Conservation (phyloP, 495 filamentous ascomycete genomes). For the Lasiosphaeriaceae sp. region DNA sequence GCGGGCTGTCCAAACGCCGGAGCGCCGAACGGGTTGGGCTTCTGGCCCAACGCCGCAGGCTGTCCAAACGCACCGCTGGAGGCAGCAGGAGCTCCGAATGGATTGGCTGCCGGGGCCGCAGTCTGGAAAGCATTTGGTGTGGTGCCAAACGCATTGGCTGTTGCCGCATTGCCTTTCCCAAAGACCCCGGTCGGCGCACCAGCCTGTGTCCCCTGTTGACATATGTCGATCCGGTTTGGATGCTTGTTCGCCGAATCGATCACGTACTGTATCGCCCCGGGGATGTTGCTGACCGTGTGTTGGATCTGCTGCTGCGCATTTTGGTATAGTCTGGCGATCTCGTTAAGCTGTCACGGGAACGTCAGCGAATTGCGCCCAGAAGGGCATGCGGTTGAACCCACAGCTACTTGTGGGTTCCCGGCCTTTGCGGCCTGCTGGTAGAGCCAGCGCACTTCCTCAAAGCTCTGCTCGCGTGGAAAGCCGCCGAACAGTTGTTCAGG, state of each 20-base stretch:
- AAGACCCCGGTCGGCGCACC: conserved; percentile 29
- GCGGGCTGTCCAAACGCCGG: conserved; percentile 42
- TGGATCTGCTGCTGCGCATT: conserved; percentile 67
- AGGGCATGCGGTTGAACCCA: conserved; percentile 27
- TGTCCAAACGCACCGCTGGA: conserved; percentile 39
- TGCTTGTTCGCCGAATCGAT: conserved; percentile 65
- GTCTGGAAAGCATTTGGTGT: conserved; percentile 14
- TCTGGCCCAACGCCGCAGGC: conserved; percentile 35
- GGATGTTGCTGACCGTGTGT: conserved; percentile 57
- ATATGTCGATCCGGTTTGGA: conserved; percentile 76
- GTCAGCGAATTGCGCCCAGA: conserved; percentile 3
- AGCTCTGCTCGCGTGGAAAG: conserved; percentile 70
- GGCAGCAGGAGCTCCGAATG: conserved; percentile 33
- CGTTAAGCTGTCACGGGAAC: conserved; percentile 43
- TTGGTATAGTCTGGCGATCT: conserved; percentile 56
- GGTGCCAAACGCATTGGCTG: conserved; percentile 9
- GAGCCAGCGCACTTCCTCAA: conserved; percentile 72
- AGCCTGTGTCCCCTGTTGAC: conserved; percentile 39
- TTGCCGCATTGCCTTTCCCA: conserved; percentile 3
- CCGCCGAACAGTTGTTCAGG: conserved; percentile 81
- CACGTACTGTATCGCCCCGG: conserved; percentile 70
- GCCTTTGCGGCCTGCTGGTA: conserved; percentile 57
- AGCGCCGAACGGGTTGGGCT: conserved; percentile 37
- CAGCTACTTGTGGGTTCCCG: conserved; percentile 60
- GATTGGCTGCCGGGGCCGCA: conserved; percentile 8